Percentiles rank a stretch among this genome's conserved stretches.
Evolutionary conservation across 805 yeast species (phyloP).

Genomic region (Blastobotrys robertii): DNA sequence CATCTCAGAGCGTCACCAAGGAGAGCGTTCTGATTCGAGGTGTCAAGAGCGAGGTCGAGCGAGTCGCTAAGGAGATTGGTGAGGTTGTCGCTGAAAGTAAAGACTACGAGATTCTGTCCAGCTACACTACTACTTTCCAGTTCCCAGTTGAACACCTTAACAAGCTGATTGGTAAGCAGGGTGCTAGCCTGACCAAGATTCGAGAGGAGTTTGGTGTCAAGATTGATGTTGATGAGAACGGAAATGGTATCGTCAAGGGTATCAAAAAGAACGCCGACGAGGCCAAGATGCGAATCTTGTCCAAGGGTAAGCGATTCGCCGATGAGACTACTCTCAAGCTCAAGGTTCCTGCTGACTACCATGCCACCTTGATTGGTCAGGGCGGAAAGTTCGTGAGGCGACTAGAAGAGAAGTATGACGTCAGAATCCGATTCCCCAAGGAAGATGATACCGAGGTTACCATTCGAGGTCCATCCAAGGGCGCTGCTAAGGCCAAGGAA

Average conservation of each 20-base stretch:
- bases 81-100: constrained; percentile 46
- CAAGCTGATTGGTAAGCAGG: constrained; percentile 84
- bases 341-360: constrained; percentile 66
- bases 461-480: constrained; percentile 83
- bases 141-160: constrained; percentile 64
- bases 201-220: constrained; percentile 66
- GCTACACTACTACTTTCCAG: constrained; percentile 37
- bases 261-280: constrained; percentile 67
- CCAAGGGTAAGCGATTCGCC: constrained; percentile 63
- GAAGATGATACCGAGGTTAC: constrained; percentile 42
- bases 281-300: constrained; percentile 49
- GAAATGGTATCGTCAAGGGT: constrained; percentile 60
- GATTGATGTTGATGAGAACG: constrained; percentile 59
- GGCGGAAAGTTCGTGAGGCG: constrained; percentile 74
- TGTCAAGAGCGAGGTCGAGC: constrained; percentile 48
- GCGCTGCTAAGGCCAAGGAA: constrained; percentile 72
- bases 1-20: constrained; percentile 22
- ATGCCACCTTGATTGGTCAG: constrained; percentile 74
- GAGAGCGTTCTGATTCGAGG: constrained; percentile 64
- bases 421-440: constrained; percentile 67
- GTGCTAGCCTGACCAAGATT: constrained; percentile 58
- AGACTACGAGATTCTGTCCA: constrained; percentile 38
- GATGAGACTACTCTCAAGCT: constrained; percentile 66
- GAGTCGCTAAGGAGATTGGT: constrained; percentile 43
- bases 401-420: constrained; percentile 80